phyloP scores from a whole-genome alignment of 2,329 filamentous ascomycete species.

The Cylindrodendrum hubeiense region DNA sequence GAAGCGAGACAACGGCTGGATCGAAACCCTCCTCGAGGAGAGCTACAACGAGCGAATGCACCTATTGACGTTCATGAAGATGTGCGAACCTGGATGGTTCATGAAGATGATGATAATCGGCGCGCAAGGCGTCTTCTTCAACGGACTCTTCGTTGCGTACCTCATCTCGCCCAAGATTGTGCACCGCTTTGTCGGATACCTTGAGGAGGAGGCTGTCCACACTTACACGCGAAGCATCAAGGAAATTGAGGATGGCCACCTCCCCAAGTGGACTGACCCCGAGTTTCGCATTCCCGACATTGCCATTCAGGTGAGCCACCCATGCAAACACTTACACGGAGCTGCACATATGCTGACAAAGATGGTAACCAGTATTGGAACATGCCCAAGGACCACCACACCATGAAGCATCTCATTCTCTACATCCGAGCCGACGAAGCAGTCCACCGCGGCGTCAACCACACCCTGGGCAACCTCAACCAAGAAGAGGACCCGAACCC shows the following conservation, averaged over 20 bases:
- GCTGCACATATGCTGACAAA: conserved; percentile 17
- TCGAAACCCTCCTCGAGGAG: conserved; percentile 91
- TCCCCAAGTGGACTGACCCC: conserved; percentile 82
- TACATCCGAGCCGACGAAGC: conserved; percentile 94
- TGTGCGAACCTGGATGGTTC: conserved; percentile 80
- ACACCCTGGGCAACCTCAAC: conserved; percentile 90
- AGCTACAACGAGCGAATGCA: conserved; percentile 96
- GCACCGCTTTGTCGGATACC: conserved; percentile 95
- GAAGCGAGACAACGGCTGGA: conserved; percentile 96
- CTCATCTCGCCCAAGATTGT: conserved; percentile 87
- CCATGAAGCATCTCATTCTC: conserved; percentile 87
- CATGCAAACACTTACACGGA: not conserved
- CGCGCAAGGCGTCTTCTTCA: conserved; percentile 97
- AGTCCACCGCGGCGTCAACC: conserved; percentile 93
- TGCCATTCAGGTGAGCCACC: conserved; percentile 69
- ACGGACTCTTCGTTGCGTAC: conserved; percentile 90
- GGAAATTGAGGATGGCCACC: conserved; percentile 86
- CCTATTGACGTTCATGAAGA: conserved; percentile 90
- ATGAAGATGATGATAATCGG: conserved; percentile 94
- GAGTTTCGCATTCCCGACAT: conserved; percentile 87
- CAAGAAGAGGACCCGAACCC: conserved; percentile 92
- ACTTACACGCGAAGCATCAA: conserved; percentile 92
- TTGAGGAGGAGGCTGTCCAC: conserved; percentile 96
- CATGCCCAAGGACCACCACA: conserved; percentile 86
- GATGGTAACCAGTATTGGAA: conserved; percentile 78